Percentiles rank a stretch among this genome's conserved stretches.
Evolutionary conservation across 768 basidiomycete genomes (phyloP).

Genomic region (Suillus subalutaceus): DNA sequence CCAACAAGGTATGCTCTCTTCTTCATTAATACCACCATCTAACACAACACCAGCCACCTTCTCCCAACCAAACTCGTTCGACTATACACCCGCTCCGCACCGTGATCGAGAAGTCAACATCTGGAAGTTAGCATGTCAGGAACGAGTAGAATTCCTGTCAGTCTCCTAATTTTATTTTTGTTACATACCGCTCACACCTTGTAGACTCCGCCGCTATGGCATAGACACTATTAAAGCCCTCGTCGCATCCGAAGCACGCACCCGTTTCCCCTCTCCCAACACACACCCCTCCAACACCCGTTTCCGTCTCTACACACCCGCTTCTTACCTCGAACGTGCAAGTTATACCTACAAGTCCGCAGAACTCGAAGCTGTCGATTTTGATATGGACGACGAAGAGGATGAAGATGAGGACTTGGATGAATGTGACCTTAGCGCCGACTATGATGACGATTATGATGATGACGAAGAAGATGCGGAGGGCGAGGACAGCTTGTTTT

Average conservation of each 20-base stretch:
- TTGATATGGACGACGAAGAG: slow-evolving; percentile 34
- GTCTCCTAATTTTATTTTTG: slow-evolving; percentile 19
- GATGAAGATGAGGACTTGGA: slow-evolving; percentile 34
- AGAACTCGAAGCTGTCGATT: slow-evolving; percentile 29
- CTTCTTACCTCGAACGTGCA: slow-evolving; percentile 10
- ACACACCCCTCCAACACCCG: slow-evolving; percentile 15
- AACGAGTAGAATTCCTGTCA: slow-evolving; percentile 36
- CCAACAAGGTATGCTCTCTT: background rate
- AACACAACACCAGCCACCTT: background rate
- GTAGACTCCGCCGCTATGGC: slow-evolving; percentile 35
- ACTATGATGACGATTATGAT: slow-evolving; percentile 16
- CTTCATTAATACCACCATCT: background rate
- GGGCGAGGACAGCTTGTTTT: slow-evolving; percentile 6
- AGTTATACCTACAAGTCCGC: slow-evolving; percentile 34
- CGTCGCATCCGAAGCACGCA: slow-evolving; percentile 30
- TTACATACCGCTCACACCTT: background rate
- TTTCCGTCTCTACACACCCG: slow-evolving; percentile 35
- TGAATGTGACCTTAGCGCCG: slow-evolving; percentile 26
- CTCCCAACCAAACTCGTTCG: slow-evolving; percentile 4
- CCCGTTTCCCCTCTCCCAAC: slow-evolving; percentile 5
- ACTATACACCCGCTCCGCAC: slow-evolving; percentile 25
- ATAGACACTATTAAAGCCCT: slow-evolving; percentile 36
- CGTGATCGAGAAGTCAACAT: slow-evolving; percentile 39
- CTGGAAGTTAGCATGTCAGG: slow-evolving; percentile 38
- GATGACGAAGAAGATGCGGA: slow-evolving; percentile 22